Evolutionary conservation across 2,329 filamentous ascomycete species (phyloP).

Genomic region (Penicillium sp.): DNA sequence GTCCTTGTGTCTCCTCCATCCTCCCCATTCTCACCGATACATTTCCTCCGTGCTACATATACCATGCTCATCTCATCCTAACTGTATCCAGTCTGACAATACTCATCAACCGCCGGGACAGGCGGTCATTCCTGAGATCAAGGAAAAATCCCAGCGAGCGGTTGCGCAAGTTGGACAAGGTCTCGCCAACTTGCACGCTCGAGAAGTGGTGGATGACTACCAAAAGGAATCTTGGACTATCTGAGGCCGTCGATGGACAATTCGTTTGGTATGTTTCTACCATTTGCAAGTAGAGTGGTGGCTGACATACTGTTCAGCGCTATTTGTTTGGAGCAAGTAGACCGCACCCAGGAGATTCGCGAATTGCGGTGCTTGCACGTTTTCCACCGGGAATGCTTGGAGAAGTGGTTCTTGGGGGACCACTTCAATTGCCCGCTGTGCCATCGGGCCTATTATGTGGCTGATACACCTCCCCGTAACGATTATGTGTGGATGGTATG

Average conservation of each 20-base stretch:
- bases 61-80: neutral
- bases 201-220: conserved; percentile 39
- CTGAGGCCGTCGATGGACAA: conserved; percentile 34
- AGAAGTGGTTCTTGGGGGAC: conserved; percentile 41
- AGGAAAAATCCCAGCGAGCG: conserved; percentile 30
- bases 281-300: neutral
- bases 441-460: conserved; percentile 36
- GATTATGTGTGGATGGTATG: conserved; percentile 42
- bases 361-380: conserved; percentile 41
- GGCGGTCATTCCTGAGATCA: conserved; percentile 16
- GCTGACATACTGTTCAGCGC: conserved; percentile 24
- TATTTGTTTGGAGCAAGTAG: conserved; percentile 40
- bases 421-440: conserved; percentile 42
- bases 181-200: conserved; percentile 36
- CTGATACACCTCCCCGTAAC: conserved; percentile 28
- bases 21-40: neutral
- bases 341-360: conserved; percentile 35
- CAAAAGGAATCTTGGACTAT: conserved; percentile 32
- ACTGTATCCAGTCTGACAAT: conserved; percentile 28
- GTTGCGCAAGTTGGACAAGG: conserved; percentile 36
- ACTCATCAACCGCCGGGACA: conserved; percentile 35
- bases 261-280: conserved; percentile 35
- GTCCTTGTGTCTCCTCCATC: neutral
- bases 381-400: conserved; percentile 41
- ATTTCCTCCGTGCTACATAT: conserved; percentile 7